Evolutionary conservation across 1,139 yeast genomes (phyloP), one percentile per base, ranked within the genome.

Genomic region (Blastobotrys proliferans): DNA sequence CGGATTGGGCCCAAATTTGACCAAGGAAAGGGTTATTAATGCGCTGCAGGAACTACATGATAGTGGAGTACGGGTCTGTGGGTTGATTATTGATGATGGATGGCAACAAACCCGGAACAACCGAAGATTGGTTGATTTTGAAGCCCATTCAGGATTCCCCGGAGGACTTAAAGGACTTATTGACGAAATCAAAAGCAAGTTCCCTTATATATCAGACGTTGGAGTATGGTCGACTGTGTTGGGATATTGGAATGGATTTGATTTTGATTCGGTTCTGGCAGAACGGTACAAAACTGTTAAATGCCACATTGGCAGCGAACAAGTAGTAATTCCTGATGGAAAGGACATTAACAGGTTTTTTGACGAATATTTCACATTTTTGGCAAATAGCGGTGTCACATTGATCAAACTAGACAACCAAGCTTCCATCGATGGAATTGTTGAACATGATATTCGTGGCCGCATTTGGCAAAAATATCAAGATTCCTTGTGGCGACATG

Each of bases 231-330:
- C 61, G 16, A 60, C 65, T 1, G 38, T 62, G 13, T 44, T 48
- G 10, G 66, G 66, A 4, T 61, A 59, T 38, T 62, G 65, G 64
- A 51, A 58, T 31, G 66, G 66, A 1, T 45, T 61, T 19, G 58
- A 54, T 25, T 27, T 44, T 32, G 39, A 36, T 17, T 25, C 18
- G 26, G 14, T 6, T 9, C 17, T 16, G 11, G n/a, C n/a, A n/a
- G n/a, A n/a, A n/a, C n/a, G n/a, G n/a, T 58, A 54, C 40, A 49
- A 43, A 30, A 52, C 53, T 19, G 45, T 47, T 13, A 40, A 24
- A 6, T 18, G 28, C n/a, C 28, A 22, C n/a, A 13, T 29, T 10
- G 39, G 30, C 10, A 27, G 38, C 19, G 26, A 34, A 5, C 33
- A 21, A 3, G 32, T 51, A 5, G 40, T 41, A 6, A 41, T 51